These are phyloP conservation scores for Halophytophthora batemanensis DNA, from an alignment of 352 stramenopile genomes.

Conservation along the genomic window DNA sequence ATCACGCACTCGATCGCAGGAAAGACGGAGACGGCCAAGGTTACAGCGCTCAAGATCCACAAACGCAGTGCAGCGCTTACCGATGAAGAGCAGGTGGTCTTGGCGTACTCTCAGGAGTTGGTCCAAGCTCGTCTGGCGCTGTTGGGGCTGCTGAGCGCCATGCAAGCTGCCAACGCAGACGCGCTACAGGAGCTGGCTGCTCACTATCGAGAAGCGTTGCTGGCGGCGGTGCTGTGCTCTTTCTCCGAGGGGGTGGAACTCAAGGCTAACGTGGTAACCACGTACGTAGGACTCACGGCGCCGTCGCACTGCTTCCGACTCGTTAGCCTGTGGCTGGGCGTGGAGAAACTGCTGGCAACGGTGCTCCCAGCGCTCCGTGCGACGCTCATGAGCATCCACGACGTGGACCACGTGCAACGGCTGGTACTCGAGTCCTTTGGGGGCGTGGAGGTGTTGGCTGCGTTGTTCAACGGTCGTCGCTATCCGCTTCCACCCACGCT, in stretches of 20 bases:
- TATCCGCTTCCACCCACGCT: constrained; percentile 45
- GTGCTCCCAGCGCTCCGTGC: constrained; percentile 36
- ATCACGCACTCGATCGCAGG: constrained; percentile 57
- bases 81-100: constrained; percentile 40
- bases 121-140: constrained; percentile 37
- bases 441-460: constrained; percentile 48
- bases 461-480: constrained; percentile 57
- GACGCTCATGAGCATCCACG: constrained; percentile 39
- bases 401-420: constrained; percentile 39
- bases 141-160: constrained; percentile 41
- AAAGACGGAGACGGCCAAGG: constrained; percentile 53
- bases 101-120: constrained; percentile 41
- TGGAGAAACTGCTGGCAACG: constrained; percentile 45
- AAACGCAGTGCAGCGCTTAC: constrained; percentile 37
- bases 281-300: constrained; percentile 45
- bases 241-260: constrained; percentile 52
- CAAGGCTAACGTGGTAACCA: constrained; percentile 49
- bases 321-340: constrained; percentile 42
- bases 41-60: constrained; percentile 47
- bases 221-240: constrained; percentile 49
- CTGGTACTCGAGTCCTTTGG: constrained; percentile 65
- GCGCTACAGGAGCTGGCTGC: constrained; percentile 45
- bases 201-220: constrained; percentile 61
- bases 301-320: constrained; percentile 48
- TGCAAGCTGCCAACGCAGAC: constrained; percentile 40